A percentile compares a stretch with the other conserved stretches of the same genome.
phyloP scores from a whole-genome alignment of 2,329 filamentous ascomycete genomes.

The Capronia epimyces region DNA sequence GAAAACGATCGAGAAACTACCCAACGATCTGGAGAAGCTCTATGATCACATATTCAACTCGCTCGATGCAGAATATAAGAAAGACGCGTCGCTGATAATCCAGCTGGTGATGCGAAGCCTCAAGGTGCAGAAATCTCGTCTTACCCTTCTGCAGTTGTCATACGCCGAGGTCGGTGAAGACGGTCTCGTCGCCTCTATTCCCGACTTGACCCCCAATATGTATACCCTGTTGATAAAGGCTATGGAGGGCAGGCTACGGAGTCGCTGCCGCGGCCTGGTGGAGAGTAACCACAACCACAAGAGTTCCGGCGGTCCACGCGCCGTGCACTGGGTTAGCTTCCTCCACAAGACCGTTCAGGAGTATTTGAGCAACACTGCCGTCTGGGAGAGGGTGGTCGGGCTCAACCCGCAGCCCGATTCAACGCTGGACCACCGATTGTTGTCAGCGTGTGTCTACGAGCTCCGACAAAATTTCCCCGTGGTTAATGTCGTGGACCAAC shows the following conservation, averaged over 20 bases:
- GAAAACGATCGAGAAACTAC: background rate
- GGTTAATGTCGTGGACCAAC: too few relatives aligned
- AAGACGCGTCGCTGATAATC: background rate
- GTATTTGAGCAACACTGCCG: too few relatives aligned
- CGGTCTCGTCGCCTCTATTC: background rate
- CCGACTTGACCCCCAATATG: background rate
- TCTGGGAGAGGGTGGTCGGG: too few relatives aligned
- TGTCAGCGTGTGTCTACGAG: too few relatives aligned
- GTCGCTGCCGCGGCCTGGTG: slow-evolving; percentile 1
- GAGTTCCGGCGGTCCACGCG: background rate
- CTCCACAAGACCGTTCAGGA: background rate
- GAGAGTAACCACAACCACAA: background rate
- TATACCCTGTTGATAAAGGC: background rate
- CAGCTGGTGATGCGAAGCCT: background rate
- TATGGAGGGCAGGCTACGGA: background rate
- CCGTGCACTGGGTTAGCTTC: background rate
- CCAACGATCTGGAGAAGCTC: slow-evolving; percentile 1
- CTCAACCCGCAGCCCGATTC: too few relatives aligned
- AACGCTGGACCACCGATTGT: too few relatives aligned
- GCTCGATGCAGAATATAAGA: background rate
- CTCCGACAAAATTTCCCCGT: too few relatives aligned
- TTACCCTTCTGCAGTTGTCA: background rate
- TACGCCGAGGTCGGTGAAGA: too few relatives aligned
- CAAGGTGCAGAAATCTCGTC: too few relatives aligned
- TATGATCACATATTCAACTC: slow-evolving; percentile 6